Conservation (phyloP, 1,284 basidiomycete genomes). For the Sanghuangporus sanghuang region DNA sequence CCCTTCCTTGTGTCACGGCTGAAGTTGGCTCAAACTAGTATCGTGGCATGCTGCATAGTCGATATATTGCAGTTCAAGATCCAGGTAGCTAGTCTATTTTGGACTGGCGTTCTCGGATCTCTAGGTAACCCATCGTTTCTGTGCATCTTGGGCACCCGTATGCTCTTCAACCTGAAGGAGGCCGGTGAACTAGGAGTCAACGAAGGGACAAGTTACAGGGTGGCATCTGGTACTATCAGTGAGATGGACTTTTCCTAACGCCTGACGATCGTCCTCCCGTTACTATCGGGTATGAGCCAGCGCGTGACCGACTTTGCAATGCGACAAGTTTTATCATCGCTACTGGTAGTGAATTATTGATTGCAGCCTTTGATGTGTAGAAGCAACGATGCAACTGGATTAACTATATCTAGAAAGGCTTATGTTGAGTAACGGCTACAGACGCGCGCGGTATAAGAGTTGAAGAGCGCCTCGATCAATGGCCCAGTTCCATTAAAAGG, state of each 20-base stretch:
- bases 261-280: background rate
- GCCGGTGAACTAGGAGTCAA: constrained; percentile 2
- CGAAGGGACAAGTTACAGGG: constrained; percentile 4
- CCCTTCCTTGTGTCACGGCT: background rate
- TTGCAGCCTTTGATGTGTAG: no score
- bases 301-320: no score
- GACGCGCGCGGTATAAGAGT: no score
- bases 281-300: no score
- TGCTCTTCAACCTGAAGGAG: constrained; percentile 7
- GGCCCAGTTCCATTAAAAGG: no score
- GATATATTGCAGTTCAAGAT: background rate
- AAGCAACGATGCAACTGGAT: no score
- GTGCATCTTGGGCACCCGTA: constrained; percentile 1
- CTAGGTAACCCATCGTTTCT: background rate
- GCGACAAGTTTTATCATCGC: no score
- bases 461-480: no score
- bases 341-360: no score
- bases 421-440: no score
- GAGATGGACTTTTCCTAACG: background rate
- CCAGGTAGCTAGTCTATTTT: background rate
- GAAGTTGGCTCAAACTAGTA: background rate
- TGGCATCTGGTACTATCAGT: background rate
- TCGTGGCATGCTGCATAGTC: background rate
- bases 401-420: no score
- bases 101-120: background rate